Conservation (phyloP, 352 stramenopile genomes). For the Globisporangium spinosum region DNA sequence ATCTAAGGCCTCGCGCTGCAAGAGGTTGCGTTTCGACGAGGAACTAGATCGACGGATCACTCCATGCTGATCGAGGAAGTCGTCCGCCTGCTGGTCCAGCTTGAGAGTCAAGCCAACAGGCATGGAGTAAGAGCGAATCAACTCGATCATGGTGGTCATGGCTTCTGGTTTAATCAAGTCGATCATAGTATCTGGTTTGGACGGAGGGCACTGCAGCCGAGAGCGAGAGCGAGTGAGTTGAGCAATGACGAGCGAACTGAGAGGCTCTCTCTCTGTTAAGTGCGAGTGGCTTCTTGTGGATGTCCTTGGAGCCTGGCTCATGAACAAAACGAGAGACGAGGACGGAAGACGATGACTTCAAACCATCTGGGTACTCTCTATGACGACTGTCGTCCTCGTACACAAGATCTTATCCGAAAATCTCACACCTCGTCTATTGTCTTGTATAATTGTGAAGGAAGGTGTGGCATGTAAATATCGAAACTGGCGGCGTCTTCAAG, state of each 20-base stretch:
- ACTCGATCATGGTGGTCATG: neutral
- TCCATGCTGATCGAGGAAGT: slow-evolving; percentile 45
- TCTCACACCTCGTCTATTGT: neutral
- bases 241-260: neutral
- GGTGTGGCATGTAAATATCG: neutral
- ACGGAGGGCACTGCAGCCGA: neutral
- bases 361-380: too few relatives aligned
- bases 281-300: neutral
- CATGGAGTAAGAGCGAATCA: slow-evolving; percentile 13
- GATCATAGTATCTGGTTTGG: slow-evolving; percentile 6
- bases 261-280: neutral
- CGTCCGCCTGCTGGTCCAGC: slow-evolving; percentile 17
- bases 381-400: neutral
- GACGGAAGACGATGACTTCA: slow-evolving; percentile 6
- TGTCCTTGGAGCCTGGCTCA: neutral
- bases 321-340: neutral
- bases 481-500: neutral
- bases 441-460: neutral
- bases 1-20: slow-evolving; percentile 26
- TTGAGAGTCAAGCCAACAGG: slow-evolving; percentile 23
- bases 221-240: neutral
- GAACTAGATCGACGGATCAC: slow-evolving; percentile 34
- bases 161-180: neutral
- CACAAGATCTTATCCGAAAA: slow-evolving; percentile 6
- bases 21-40: slow-evolving; percentile 26